Evolutionary conservation across 768 basidiomycete species (phyloP), one percentile per base, ranked within the genome.

Genomic region (Hydnum rufescens): DNA sequence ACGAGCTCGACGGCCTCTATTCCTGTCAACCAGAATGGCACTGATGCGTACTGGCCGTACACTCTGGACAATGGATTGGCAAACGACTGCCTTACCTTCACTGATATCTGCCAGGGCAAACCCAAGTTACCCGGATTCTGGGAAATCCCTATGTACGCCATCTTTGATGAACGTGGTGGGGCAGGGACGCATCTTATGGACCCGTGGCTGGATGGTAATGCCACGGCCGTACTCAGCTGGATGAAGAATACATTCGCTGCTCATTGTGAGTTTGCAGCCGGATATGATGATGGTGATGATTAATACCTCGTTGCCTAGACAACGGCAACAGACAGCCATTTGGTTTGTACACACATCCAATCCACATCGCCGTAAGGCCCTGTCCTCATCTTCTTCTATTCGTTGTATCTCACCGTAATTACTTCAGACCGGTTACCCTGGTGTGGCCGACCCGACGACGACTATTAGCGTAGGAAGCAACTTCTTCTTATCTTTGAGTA

Each of bases 1-100:
- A 79, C 78, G 4, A 74, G 71, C 22, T 61, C 78, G 0, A 65
- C 74, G 1, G 68, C 80, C 0, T 72, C 80, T 1, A 68, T 76
- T 8, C 78, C 80, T 4, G 82, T 82, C 39, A 78, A 75, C 13
- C 75, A 78, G 50, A 67, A 70, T 16, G 63, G 67, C 48, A 80
- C 82, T 0, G 82, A 87, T 59, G 81, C 82, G 3, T 86, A 63
- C 64, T 87, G 84, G 84, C 84, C 84, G 0, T 85, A 86, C 63
- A 82, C 80, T 0, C 71, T 87, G 49, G 84, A 87, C 62, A 61
- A 80, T 60, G 84, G 84, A 19, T 68, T 87, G 66, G 78, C 82
- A 22, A 87, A 87, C 61, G 72, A 85, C 60, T 87, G 84, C 58
- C 62, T 82, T 53, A 62, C 65, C 4, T 71, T 77, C 3, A 59